Conservation (phyloP, 345 rosid species). For the Camelina laxa region DNA sequence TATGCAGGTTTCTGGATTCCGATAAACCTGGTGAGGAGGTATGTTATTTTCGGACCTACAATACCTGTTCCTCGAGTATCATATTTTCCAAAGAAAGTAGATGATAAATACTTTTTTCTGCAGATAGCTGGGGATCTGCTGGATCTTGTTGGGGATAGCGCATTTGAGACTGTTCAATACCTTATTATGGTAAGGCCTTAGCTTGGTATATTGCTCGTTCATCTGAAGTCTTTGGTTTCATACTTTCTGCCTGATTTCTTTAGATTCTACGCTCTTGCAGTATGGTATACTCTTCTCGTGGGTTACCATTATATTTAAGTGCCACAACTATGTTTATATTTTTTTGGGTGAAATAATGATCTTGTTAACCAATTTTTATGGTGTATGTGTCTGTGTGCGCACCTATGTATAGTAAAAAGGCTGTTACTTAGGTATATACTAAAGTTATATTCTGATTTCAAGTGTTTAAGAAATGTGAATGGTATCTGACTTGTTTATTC, state of each 20-base stretch:
- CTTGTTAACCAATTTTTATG: background rate
- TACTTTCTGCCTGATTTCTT: constrained; percentile 11
- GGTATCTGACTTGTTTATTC: constrained; percentile 33
- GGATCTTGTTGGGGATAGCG: constrained; percentile 94
- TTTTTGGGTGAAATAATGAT: constrained; percentile 1
- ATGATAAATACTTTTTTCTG: constrained; percentile 23
- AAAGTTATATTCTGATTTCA: constrained; percentile 23
- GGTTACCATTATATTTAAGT: constrained; percentile 12
- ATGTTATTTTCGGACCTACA: constrained; percentile 34
- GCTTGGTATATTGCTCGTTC: constrained; percentile 22
- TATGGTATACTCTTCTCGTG: constrained; percentile 1
- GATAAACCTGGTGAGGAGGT: constrained; percentile 97
- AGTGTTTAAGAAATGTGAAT: constrained; percentile 13
- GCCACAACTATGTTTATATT: constrained; percentile 3
- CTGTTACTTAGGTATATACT: constrained; percentile 13
- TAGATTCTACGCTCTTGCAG: constrained; percentile 1
- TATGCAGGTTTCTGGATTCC: constrained; percentile 86
- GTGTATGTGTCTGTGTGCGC: background rate
- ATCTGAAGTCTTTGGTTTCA: constrained; percentile 11
- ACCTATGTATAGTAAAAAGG: constrained; percentile 1
- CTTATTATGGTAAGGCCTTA: constrained; percentile 63
- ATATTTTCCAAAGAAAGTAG: constrained; percentile 21
- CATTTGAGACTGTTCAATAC: constrained; percentile 93
- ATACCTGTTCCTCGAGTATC: constrained; percentile 29
- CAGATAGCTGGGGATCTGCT: constrained; percentile 90